Evolutionary conservation across 495 filamentous ascomycete species (phyloP), one percentile per base, ranked within the genome.

Genomic region (Bathelium albidoporum): DNA sequence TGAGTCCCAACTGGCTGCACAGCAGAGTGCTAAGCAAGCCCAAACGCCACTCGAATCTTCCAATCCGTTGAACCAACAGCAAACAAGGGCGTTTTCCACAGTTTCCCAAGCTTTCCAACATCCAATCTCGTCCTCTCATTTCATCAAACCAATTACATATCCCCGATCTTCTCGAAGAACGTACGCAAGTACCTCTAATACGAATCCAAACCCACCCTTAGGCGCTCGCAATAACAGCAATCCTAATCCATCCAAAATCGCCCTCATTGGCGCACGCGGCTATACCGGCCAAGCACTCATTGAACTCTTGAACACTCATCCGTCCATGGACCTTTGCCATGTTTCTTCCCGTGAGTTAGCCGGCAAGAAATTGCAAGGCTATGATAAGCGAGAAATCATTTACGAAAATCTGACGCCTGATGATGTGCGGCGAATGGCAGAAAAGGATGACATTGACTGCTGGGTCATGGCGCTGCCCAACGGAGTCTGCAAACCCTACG

Each of bases 381-480:
- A 96, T 75, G 84, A 83, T 66, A 97, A 96, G 82, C 84, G 87
- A n/a, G 86, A 95, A 41, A 91, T 97, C 60, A 89, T 83, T 67
- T 98, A 97, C 73, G 90, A 95, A 78, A 96, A 93, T 74, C 81
- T 97, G 36, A 85, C 83, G 66, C 82, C 90, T 44, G 94, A 98
- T 60, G 93, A 97, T 71, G 88, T 97, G 26, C 85, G 89, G 60
- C 84, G 86, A 61, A 95, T 97, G 90, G 90, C 92, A 67, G 85
- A 89, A 71, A 87, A 87, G 49, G 88, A 88, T n/a, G 87, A 94
- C 60, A 89, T 98, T 61, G 94, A 98, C 79, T 95, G 91, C 78
- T 97, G 91, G 91, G 90, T 98, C 36, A 95, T 97, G 91, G 94
- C 94, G 41, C 82, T 98, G 31, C 94, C 94, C 14, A 98, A 98